phyloP scores from a whole-genome alignment of 805 yeast genomes.

The Yarrowia sp. region DNA sequence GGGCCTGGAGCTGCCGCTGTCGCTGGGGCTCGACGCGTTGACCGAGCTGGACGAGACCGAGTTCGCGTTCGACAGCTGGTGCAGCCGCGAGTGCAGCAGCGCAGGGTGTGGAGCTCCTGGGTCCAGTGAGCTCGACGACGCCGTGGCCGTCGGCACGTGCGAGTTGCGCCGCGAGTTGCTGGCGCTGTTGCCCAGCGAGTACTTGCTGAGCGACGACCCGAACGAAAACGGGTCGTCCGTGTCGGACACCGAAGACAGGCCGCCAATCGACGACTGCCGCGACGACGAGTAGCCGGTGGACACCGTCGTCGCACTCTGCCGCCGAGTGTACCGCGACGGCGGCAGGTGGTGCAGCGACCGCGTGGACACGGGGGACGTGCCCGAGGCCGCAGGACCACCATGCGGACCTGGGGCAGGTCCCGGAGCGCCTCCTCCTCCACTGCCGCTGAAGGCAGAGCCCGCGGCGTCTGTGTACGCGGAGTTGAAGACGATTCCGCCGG shows the following conservation, averaged over 20 bases:
- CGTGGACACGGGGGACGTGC: background rate
- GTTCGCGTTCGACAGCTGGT: slow-evolving; percentile 6
- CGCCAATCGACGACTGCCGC: slow-evolving; percentile 34
- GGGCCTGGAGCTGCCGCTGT: background rate
- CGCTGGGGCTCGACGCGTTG: background rate
- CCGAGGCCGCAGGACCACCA: background rate
- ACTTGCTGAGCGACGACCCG: slow-evolving; percentile 32
- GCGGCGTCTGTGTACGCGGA: slow-evolving; percentile 11
- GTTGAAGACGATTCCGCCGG: slow-evolving; percentile 8
- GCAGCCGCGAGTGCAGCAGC: slow-evolving; percentile 10
- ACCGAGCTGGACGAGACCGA: background rate
- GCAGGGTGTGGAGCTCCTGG: slow-evolving; percentile 14
- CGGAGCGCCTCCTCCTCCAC: background rate
- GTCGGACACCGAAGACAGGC: slow-evolving; percentile 34
- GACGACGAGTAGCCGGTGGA: slow-evolving; percentile 30
- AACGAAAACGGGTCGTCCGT: slow-evolving; percentile 34
- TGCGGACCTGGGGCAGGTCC: background rate
- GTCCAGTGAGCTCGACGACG: background rate
- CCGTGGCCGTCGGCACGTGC: slow-evolving; percentile 28
- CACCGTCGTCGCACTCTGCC: slow-evolving; percentile 30
- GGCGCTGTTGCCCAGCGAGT: slow-evolving; percentile 32
- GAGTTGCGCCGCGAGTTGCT: slow-evolving; percentile 33
- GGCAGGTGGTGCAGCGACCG: slow-evolving; percentile 2
- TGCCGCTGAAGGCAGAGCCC: background rate
- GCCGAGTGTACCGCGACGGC: slow-evolving; percentile 28